Evolutionary conservation across 805 yeast species (phyloP).

Genomic region (Geotrichum ghanense): DNA sequence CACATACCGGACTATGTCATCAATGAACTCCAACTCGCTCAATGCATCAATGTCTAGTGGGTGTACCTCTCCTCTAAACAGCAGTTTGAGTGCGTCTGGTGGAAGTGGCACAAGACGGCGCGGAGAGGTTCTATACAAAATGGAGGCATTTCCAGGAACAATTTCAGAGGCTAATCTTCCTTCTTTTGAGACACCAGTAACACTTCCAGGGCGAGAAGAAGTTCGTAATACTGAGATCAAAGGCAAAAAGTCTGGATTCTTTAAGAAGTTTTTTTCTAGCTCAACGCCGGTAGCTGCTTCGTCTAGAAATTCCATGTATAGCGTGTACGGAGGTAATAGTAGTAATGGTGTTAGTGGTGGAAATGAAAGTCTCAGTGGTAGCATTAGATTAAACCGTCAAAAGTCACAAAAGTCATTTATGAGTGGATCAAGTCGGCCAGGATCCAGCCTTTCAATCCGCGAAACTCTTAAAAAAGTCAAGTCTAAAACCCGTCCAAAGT

Average conservation of each 20-base stretch:
- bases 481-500: conserved; percentile 1
- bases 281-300: neutral
- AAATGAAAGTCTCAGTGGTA: conserved; percentile 6
- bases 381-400: conserved; percentile 3
- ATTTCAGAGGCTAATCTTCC: neutral
- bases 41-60: conserved; percentile 9
- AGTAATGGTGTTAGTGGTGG: too few species aligned
- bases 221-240: neutral
- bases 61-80: conserved; percentile 28
- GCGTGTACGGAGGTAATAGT: too few species aligned
- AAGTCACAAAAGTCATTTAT: conserved; percentile 7
- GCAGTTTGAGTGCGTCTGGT: conserved; percentile 79
- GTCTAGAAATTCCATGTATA: neutral
- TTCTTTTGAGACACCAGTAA: neutral
- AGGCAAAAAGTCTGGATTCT: neutral
- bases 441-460: conserved; percentile 1
- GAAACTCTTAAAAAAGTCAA: conserved; percentile 6
- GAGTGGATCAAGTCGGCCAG: neutral
- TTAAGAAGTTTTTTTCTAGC: neutral
- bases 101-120: conserved; percentile 71
- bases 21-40: conserved; percentile 10
- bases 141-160: neutral
- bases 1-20: conserved; percentile 11
- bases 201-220: neutral
- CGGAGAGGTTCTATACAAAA: conserved; percentile 3